Base-by-base conservation (phyloP, 2,329 filamentous ascomycete species). In the Talaromyces verruculosus region DNA sequence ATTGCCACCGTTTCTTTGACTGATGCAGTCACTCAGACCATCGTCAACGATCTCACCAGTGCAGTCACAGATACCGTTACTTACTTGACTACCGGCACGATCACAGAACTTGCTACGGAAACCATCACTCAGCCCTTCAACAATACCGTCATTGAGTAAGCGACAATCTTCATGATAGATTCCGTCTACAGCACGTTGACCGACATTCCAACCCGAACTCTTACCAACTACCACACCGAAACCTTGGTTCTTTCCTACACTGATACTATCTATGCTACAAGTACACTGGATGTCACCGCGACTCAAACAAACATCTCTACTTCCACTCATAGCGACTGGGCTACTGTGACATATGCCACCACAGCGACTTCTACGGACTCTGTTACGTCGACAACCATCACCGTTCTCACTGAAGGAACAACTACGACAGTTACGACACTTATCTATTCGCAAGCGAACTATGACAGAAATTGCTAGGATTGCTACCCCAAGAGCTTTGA, bases 111-210 rank as follows among this genome's bases (percentile, higher is more conserved):
- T 15, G 28, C 33, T 7, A 57, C 33, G 6, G 28, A 57, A 39
- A 57, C 33, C 30, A 57, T 57, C 33, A 39, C 53, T 13, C 17
- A 57, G 30, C 17, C 53, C 33, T 57, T 57, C 28, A 57, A n/a
- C 17, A 57, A 57, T n/a, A 57, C n/a, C 10, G n/a, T 39, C 33
- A 57, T 33, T 15, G 53, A 57, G 53, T 57, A 57, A n/a, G 28
- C 53, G 53, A 57, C 53, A 22, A 57, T 57, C 30, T 11, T 25
- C 19, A 10, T 35, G 53, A 39, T n/a, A 17, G 53, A 39, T 19
- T 37, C 53, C 33, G 19, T 57, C 33, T 57, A n/a, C 53, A 57
- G 28, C 53, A 57, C 53, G 19, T 19, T 39, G 17, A 57, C 53
- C 3, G 53, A 57, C 13, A 17, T 57, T 6, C 39, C 35, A 1